Percentiles rank a stretch among this genome's conserved stretches.
Evolutionary conservation across 2,329 filamentous ascomycete species (phyloP).

Genomic region (Venturiaceae sp.): DNA sequence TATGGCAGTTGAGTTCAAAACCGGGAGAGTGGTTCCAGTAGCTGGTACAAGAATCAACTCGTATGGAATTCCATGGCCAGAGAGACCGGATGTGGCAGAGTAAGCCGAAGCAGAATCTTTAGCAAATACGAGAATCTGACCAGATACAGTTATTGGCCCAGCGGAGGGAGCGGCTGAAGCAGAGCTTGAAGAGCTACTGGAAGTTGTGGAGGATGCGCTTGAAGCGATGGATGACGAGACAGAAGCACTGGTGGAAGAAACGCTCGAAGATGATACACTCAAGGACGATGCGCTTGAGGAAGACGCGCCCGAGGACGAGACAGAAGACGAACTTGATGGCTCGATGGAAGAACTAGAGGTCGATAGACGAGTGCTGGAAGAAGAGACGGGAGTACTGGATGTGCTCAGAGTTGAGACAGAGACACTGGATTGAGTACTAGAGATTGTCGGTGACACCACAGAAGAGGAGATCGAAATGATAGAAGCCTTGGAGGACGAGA

Average conservation of each 20-base stretch:
- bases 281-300: background rate
- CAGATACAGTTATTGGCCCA: background rate
- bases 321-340: background rate
- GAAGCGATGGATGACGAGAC: background rate
- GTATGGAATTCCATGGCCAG: conserved; percentile 46
- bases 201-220: background rate
- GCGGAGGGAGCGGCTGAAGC: background rate
- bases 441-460: background rate
- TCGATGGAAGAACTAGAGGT: background rate
- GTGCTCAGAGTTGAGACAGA: background rate
- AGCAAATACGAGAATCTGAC: conserved; percentile 42
- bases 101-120: conserved; percentile 34
- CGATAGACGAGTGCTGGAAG: background rate
- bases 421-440: background rate
- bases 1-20: conserved; percentile 28
- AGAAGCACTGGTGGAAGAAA: background rate
- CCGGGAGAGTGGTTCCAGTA: conserved; percentile 35
- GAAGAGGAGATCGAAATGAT: background rate
- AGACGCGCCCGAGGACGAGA: background rate
- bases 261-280: background rate
- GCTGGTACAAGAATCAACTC: conserved; percentile 40
- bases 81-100: conserved; percentile 40
- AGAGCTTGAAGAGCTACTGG: background rate
- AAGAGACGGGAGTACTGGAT: too few relatives aligned
- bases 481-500: background rate